Evolutionary conservation across 2,329 filamentous ascomycete genomes (phyloP).

Genomic region (Ascocoryne sarcoides): DNA sequence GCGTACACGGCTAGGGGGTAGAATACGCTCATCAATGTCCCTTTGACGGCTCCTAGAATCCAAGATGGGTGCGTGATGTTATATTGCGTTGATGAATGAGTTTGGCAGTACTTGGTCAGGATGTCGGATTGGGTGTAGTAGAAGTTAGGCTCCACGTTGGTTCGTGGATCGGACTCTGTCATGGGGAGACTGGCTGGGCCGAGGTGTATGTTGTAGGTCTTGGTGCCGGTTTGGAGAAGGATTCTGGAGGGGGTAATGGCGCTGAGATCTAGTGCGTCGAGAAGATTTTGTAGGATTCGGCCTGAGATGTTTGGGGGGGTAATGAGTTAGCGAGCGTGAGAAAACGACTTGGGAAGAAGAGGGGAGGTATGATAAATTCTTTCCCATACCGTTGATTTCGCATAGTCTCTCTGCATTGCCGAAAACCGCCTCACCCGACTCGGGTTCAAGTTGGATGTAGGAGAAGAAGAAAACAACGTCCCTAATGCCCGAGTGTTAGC

Average conservation of each 20-base stretch:
- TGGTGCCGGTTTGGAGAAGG: conserved; percentile 28
- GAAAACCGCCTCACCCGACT: no score
- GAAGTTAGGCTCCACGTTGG: conserved; percentile 10
- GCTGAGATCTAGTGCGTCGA: conserved; percentile 10
- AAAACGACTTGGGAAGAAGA: no score
- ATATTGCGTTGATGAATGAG: conserved; percentile 7
- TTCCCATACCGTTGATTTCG: no score
- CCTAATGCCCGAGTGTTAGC: no score
- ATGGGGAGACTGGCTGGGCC: conserved; percentile 21
- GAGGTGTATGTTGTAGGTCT: conserved; percentile 27
- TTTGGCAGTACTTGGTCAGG: conserved; percentile 4
- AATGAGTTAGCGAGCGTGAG: no score
- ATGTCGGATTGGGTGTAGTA: conserved; percentile 15
- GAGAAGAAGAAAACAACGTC: conserved; percentile 14
- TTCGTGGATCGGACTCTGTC: conserved; percentile 12
- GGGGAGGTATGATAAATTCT: no score
- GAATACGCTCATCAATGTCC: conserved; percentile 22
- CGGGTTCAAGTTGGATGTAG: conserved; percentile 14
- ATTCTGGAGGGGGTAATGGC: conserved; percentile 12
- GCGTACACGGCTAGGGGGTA: conserved; percentile 18
- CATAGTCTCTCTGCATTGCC: no score
- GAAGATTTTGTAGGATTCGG: no score
- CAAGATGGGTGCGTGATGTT: conserved; percentile 11
- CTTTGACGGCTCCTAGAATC: conserved; percentile 12
- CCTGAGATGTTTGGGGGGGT: no score